phyloP scores from a whole-genome alignment of 768 basidiomycete species.

The Pulveroboletus sp. region DNA sequence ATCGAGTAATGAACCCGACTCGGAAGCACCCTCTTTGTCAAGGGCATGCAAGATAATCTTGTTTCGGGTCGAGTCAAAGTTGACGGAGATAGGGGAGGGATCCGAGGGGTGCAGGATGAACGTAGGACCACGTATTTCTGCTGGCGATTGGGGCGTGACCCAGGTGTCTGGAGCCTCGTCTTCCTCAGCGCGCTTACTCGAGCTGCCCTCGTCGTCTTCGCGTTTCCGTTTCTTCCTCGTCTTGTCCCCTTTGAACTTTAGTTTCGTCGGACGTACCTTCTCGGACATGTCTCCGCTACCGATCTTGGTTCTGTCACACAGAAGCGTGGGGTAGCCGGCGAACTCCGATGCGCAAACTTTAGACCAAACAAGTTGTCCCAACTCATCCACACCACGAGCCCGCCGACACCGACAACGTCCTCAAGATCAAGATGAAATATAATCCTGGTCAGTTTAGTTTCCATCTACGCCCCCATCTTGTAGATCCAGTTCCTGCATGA shows the following conservation, averaged over 20 bases:
- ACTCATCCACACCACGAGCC: conserved; percentile 20
- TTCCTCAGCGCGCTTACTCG: conserved; percentile 49
- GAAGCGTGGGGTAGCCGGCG: conserved; percentile 21
- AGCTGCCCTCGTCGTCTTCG: conserved; percentile 44
- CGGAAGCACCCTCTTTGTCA: conserved; percentile 54
- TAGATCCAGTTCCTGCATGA: conserved; percentile 20
- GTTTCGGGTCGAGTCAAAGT: conserved; percentile 73
- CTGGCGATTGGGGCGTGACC: conserved; percentile 68
- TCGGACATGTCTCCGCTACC: conserved; percentile 32
- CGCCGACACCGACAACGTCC: conserved; percentile 51
- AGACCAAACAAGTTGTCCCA: conserved; percentile 35
- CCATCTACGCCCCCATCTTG: conserved; percentile 15
- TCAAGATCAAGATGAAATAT: conserved; percentile 76
- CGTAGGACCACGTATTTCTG: conserved; percentile 82
- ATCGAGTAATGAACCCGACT: conserved; percentile 49
- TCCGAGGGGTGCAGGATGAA: conserved; percentile 83
- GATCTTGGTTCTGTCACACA: too few species aligned
- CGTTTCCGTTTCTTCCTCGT: conserved; percentile 77
- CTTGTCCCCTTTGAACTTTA: conserved; percentile 90
- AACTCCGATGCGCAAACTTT: conserved; percentile 24
- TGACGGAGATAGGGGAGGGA: conserved; percentile 69
- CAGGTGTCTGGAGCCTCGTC: conserved; percentile 70
- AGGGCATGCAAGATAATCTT: conserved; percentile 62
- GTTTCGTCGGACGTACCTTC: conserved; percentile 66
- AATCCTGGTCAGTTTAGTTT: conserved; percentile 66